Evolutionary conservation across 768 basidiomycete genomes (phyloP).

Genomic region (Tephrocybe sp.): DNA sequence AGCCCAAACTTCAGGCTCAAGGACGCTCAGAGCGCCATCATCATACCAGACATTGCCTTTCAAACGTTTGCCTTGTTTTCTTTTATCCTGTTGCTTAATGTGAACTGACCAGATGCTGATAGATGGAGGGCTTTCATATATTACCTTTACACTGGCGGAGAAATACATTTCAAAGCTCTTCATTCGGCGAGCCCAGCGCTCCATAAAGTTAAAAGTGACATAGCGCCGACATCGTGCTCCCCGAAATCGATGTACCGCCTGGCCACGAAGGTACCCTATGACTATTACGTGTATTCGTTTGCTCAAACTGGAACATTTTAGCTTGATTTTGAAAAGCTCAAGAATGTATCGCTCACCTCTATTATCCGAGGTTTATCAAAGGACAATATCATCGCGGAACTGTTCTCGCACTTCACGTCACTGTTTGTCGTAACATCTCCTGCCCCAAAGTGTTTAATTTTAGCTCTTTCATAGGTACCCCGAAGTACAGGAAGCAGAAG

Average conservation of each 20-base stretch:
- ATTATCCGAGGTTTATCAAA: constrained; percentile 17
- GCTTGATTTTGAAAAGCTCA: constrained; percentile 19
- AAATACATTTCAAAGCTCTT: constrained; percentile 29
- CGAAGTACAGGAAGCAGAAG: constrained; percentile 13
- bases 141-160: constrained; percentile 33
- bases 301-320: not conserved
- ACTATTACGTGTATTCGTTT: not conserved
- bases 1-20: not conserved
- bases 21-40: constrained; percentile 14
- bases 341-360: constrained; percentile 14
- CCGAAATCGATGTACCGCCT: constrained; percentile 44
- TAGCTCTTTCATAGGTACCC: constrained; percentile 7
- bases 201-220: constrained; percentile 14
- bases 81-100: not conserved
- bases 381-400: constrained; percentile 21
- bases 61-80: constrained; percentile 15
- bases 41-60: constrained; percentile 18
- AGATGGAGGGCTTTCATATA: constrained; percentile 38
- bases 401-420: constrained; percentile 24
- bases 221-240: constrained; percentile 26
- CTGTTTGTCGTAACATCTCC: constrained; percentile 9
- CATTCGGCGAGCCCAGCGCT: not conserved
- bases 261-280: constrained; percentile 30
- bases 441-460: no score
- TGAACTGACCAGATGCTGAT: not conserved